Conservation (phyloP, 495 filamentous ascomycete species). For the Parathielavia hyrcaniae region DNA sequence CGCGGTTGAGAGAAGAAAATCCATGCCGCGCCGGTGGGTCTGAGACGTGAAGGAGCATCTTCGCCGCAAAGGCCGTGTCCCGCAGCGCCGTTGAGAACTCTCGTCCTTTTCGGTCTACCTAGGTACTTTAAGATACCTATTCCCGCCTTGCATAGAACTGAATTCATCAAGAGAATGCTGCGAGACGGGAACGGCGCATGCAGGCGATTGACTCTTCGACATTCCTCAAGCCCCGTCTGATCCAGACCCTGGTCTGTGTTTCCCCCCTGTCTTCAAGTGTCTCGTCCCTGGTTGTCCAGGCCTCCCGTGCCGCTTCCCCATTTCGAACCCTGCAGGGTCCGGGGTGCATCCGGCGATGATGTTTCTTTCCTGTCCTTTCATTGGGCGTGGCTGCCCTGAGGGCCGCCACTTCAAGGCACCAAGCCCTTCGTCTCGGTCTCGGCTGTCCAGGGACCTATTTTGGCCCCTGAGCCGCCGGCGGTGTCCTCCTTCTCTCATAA, state of each 20-base stretch:
- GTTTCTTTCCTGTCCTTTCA: constrained; percentile 13
- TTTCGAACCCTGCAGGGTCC: constrained; percentile 12
- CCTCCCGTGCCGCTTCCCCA: constrained; percentile 15
- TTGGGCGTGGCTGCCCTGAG: constrained; percentile 6
- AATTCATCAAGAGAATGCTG: too few species aligned
- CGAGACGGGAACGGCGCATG: neutral
- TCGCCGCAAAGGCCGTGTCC: too few species aligned
- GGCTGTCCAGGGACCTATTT: constrained; percentile 17
- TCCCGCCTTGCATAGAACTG: too few species aligned
- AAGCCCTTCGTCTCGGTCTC: constrained; percentile 15
- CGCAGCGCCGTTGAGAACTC: too few species aligned
- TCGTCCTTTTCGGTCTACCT: neutral
- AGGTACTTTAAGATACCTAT: too few species aligned
- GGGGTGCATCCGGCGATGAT: constrained; percentile 1
- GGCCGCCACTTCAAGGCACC: constrained; percentile 2
- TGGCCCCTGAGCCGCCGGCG: constrained; percentile 17
- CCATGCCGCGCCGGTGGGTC: neutral
- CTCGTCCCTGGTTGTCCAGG: constrained; percentile 8
- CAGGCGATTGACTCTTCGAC: constrained; percentile 1
- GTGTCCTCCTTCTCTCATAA: constrained; percentile 8
- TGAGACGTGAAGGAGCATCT: neutral
- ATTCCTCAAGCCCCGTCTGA: neutral
- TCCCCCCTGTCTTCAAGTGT: neutral
- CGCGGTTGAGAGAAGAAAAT: neutral
- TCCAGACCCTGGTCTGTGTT: neutral